Percentiles rank a stretch among this genome's conserved stretches.
Evolutionary conservation across 2,329 filamentous ascomycete species (phyloP).

Genomic region (Colletotrichum simmondsii): DNA sequence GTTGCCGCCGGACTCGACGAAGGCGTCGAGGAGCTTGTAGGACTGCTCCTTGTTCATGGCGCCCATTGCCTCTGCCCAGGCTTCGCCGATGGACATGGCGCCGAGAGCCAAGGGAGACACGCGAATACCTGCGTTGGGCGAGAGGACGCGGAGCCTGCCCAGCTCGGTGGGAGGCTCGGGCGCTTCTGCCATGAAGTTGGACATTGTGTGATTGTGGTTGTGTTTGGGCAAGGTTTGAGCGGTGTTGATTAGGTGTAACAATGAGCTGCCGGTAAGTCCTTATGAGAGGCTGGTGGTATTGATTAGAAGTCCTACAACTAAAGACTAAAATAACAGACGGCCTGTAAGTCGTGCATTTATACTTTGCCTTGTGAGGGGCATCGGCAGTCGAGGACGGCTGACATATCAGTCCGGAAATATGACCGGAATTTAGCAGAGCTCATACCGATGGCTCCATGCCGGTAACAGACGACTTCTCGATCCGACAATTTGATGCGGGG

Average conservation of each 20-base stretch:
- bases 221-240: neutral
- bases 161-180: slow-evolving; percentile 60
- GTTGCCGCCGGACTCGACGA: slow-evolving; percentile 69
- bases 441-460: neutral
- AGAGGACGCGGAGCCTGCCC: slow-evolving; percentile 62
- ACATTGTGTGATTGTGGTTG: slow-evolving; percentile 14
- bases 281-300: neutral
- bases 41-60: slow-evolving; percentile 63
- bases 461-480: neutral
- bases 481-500: slow-evolving; percentile 2
- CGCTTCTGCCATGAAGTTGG: slow-evolving; percentile 24
- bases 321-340: too few species aligned
- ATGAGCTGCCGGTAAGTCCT: neutral
- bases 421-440: slow-evolving; percentile 7
- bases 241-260: neutral
- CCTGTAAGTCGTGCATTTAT: neutral
- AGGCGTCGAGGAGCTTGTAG: slow-evolving; percentile 69
- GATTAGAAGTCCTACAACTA: neutral
- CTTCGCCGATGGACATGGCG: slow-evolving; percentile 62
- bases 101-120: slow-evolving; percentile 65
- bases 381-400: neutral
- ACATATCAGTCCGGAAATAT: slow-evolving; percentile 10
- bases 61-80: slow-evolving; percentile 59
- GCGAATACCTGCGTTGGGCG: slow-evolving; percentile 58
- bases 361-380: neutral